Base-by-base conservation (phyloP, 306 rosid genomes). In the Vachellia collinsii region DNA sequence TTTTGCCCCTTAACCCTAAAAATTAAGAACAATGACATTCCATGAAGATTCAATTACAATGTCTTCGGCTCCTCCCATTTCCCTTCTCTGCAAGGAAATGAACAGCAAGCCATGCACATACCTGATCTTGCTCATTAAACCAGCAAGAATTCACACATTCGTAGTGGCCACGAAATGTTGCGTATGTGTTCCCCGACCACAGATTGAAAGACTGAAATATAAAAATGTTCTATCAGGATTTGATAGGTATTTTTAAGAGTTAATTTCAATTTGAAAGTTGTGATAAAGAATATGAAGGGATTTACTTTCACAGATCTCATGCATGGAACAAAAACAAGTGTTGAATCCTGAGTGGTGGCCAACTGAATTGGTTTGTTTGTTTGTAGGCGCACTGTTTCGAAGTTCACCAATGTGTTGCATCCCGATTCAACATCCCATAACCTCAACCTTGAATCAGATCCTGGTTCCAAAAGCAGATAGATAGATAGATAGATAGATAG, bases 381-480 rank as follows among this genome's bases (percentile, higher is more conserved):
- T 78, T 92, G 99, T 74, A 95, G 82, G 81, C 98, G 98, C 51
- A 83, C 85, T 36, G 99, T 95, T 88, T 95, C 99, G 54, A 80
- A 95, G 87, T 95, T 93, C 86, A 95, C 97, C 29, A 93, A 92
- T n/a, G 99, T 95, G 64, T 95, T 90, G 37, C 96, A 91, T 81
- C 98, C 96, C 65, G 98, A 95, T 84, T 91, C 91, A 74, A 90
- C 54, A 80, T 95, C 99, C 99, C 98, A 93, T 82, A 93, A 78
- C 87, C 92, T 93, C 80, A 93, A 84, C 87, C 99, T 93, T 72
- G 99, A 93, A 88, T 95, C 97, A 80, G 99, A 95, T 75, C 97
- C 99, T 91, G 77, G 84, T 78, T 74, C 46, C 78, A 84, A 76
- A 42, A 75, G 66, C 63, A 44, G 37, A 71, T 25, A 65, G 59